Conservation (phyloP, 345 rosid genomes). For the Salix purpurea region DNA sequence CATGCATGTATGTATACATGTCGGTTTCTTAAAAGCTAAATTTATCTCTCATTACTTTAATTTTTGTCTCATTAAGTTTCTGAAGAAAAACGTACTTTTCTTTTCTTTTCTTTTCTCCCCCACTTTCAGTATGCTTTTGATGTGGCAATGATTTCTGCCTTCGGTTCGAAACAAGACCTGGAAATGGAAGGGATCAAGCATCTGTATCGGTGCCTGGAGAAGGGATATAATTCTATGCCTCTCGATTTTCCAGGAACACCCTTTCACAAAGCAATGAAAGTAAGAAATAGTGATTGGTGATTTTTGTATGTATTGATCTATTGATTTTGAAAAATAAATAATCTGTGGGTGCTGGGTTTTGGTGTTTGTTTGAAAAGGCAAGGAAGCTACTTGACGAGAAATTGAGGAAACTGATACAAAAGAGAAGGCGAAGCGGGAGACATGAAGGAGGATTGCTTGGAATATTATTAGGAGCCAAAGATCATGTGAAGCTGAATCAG, state of each 20-base stretch:
- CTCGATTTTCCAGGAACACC: slow-evolving; percentile 78
- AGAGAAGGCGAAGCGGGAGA: slow-evolving; percentile 48
- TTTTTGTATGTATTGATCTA: neutral
- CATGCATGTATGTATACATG: neutral
- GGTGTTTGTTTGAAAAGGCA: slow-evolving; percentile 39
- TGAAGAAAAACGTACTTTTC: neutral
- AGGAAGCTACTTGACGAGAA: slow-evolving; percentile 56
- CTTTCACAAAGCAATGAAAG: slow-evolving; percentile 79
- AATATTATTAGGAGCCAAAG: slow-evolving; percentile 48
- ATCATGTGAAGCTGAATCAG: slow-evolving; percentile 28
- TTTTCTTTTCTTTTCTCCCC: slow-evolving; percentile 7
- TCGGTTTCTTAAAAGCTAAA: neutral
- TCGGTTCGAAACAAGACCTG: slow-evolving; percentile 53
- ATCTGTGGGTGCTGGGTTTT: neutral
- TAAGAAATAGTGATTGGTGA: neutral
- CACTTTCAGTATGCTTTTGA: slow-evolving; percentile 77
- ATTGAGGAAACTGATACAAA: slow-evolving; percentile 51
- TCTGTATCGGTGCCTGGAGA: slow-evolving; percentile 66
- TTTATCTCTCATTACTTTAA: neutral
- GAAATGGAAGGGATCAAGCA: slow-evolving; percentile 59
- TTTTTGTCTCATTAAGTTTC: neutral
- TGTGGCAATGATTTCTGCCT: slow-evolving; percentile 81
- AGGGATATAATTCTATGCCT: slow-evolving; percentile 95
- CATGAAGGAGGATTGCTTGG: slow-evolving; percentile 59
- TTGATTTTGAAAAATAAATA: neutral